phyloP scores from a whole-genome alignment of 1,284 basidiomycete species.

The Meira miltonrushii region DNA sequence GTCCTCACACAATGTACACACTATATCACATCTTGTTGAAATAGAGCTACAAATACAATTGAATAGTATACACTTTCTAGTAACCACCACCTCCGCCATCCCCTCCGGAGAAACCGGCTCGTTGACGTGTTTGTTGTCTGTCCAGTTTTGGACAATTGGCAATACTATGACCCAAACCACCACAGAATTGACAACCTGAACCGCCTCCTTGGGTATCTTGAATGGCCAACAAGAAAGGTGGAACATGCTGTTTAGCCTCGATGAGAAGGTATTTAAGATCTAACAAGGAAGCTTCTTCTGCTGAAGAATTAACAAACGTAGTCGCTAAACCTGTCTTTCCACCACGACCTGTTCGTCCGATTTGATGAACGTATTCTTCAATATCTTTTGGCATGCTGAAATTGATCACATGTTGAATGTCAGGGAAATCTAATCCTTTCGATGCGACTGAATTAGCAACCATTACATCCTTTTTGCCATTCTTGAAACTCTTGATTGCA shows the following conservation, averaged over 20 bases:
- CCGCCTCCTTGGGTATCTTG: constrained; percentile 79
- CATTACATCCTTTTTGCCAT: constrained; percentile 96
- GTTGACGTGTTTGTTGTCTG: constrained; percentile 78
- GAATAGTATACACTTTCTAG: constrained; percentile 1
- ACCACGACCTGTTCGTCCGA: constrained; percentile 87
- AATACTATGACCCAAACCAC: constrained; percentile 90
- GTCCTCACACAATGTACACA: too few species aligned
- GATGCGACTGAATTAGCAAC: constrained; percentile 95
- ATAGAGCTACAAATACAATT: too few species aligned
- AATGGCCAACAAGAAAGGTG: constrained; percentile 84
- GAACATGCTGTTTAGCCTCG: constrained; percentile 96
- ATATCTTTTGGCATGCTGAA: constrained; percentile 99
- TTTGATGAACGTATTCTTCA: constrained; percentile 55
- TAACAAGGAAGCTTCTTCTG: constrained; percentile 86
- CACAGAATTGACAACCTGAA: constrained; percentile 90
- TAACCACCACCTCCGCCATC: constrained; percentile 35
- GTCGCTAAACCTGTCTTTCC: constrained; percentile 99
- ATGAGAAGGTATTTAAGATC: constrained; percentile 95
- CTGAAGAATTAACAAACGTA: constrained; percentile 98
- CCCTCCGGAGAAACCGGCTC: constrained; percentile 68
- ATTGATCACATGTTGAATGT: constrained; percentile 95
- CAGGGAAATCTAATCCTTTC: constrained; percentile 96
- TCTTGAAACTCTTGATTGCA: constrained; percentile 94
- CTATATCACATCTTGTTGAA: too few species aligned
- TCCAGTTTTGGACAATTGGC: constrained; percentile 94